phyloP scores from a whole-genome alignment of 768 basidiomycete genomes.

The Boletus bicolor region DNA sequence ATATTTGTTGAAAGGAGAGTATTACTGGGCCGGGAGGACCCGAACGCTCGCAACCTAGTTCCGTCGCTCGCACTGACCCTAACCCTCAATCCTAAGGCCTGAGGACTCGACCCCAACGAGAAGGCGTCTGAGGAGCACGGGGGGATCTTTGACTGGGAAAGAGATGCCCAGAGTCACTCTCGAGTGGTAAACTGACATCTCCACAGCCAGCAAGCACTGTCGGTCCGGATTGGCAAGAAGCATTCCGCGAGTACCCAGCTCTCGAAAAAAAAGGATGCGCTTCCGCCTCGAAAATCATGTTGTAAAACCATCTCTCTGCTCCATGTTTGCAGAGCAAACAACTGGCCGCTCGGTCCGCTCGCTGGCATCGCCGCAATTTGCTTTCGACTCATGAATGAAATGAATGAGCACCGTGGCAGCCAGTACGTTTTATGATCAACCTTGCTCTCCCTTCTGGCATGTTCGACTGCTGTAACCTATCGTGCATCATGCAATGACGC shows the following conservation, averaged over 20 bases:
- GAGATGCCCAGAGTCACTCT: background rate
- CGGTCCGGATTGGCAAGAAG: no score
- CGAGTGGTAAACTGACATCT: no score
- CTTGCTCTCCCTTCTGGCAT: constrained; percentile 25
- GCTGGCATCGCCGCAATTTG: background rate
- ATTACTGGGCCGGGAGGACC: no score
- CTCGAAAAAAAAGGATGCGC: background rate
- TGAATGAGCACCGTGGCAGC: background rate
- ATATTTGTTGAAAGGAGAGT: no score
- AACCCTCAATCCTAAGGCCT: no score
- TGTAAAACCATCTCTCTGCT: background rate
- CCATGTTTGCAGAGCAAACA: background rate
- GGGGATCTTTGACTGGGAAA: constrained; percentile 38
- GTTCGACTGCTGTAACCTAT: constrained; percentile 11
- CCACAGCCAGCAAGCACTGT: no score
- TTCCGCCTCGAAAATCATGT: background rate
- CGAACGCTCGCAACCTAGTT: no score
- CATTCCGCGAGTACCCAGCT: no score
- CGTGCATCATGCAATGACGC: constrained; percentile 21
- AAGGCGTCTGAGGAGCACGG: constrained; percentile 30
- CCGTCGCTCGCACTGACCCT: no score
- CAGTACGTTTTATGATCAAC: constrained; percentile 24
- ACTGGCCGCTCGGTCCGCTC: no score
- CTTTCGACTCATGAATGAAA: background rate
- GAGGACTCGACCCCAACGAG: constrained; percentile 14